Percentiles rank a stretch among this genome's conserved stretches.
phyloP scores from a whole-genome alignment of 2,329 filamentous ascomycete species.

The Neocatenulostroma microsporum region DNA sequence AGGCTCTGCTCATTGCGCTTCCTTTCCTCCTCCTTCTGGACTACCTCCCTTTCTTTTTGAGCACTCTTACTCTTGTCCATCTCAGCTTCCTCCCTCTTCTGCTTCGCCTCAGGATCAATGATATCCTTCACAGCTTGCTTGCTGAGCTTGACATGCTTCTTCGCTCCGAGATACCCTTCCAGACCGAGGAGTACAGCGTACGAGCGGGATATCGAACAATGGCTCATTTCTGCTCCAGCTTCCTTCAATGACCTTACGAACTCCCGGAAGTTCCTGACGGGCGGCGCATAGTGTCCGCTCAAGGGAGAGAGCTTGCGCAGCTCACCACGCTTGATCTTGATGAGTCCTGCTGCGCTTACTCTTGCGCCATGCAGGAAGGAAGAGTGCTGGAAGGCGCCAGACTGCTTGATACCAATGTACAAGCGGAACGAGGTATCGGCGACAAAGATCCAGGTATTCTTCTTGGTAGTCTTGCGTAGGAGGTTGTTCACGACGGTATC shows the following conservation, averaged over 20 bases:
- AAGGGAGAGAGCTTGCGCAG: constrained; percentile 63
- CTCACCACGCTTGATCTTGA: constrained; percentile 75
- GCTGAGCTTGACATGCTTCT: constrained; percentile 54
- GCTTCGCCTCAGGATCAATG: constrained; percentile 52
- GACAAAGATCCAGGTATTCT: constrained; percentile 91
- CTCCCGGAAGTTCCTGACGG: constrained; percentile 71
- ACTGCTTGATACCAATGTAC: constrained; percentile 84
- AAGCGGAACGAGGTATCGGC: constrained; percentile 77
- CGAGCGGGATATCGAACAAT: constrained; percentile 68
- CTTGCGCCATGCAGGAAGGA: constrained; percentile 79
- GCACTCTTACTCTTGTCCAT: constrained; percentile 54
- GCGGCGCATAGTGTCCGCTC: constrained; percentile 75
- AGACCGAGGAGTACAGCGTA: constrained; percentile 77
- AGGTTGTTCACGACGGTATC: constrained; percentile 71
- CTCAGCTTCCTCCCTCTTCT: constrained; percentile 38
- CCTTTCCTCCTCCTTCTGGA: constrained; percentile 35
- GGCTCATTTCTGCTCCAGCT: constrained; percentile 68
- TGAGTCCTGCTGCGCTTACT: constrained; percentile 73
- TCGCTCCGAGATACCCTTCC: constrained; percentile 67
- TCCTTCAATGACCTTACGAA: constrained; percentile 68
- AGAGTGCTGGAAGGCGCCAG: constrained; percentile 82
- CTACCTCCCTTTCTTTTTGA: constrained; percentile 51
- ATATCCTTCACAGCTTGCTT: constrained; percentile 52
- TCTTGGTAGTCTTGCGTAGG: constrained; percentile 68
- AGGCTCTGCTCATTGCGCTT: constrained; percentile 29